phyloP scores from a whole-genome alignment of 495 filamentous ascomycete genomes.

The Neurospora tetraspora region DNA sequence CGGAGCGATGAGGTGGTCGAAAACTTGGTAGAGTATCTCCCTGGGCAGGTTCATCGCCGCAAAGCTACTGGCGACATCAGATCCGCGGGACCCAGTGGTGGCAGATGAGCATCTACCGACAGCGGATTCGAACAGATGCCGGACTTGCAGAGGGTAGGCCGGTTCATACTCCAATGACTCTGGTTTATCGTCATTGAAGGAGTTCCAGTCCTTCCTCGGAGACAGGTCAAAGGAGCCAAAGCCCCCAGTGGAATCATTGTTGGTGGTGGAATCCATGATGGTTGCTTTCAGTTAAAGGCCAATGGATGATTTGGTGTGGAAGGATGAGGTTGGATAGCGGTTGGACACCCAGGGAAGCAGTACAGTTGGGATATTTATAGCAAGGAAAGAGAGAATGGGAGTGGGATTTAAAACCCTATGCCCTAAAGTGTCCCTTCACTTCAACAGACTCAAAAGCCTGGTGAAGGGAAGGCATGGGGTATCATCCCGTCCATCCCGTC shows the following conservation, averaged over 20 bases:
- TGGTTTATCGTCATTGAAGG: not conserved
- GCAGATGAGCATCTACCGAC: not conserved
- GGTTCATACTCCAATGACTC: not conserved
- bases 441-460: not conserved
- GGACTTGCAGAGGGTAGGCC: not conserved
- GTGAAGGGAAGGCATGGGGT: not conserved
- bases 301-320: not conserved
- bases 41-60: not conserved
- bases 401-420: not conserved
- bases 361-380: not conserved
- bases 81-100: accelerated
- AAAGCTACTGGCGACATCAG: not conserved
- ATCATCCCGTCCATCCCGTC: not conserved
- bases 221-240: not conserved
- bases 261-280: not conserved
- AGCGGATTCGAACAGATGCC: not conserved
- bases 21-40: not conserved
- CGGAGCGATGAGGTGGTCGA: not conserved
- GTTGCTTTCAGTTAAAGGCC: not conserved
- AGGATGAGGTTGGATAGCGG: not conserved
- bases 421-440: not conserved
- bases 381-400: not conserved
- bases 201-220: not conserved
- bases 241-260: not conserved
- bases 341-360: not conserved